Evolutionary conservation across 305 asterid genomes (phyloP), one percentile per base, ranked within the genome.

Genomic region (Lippia alba): DNA sequence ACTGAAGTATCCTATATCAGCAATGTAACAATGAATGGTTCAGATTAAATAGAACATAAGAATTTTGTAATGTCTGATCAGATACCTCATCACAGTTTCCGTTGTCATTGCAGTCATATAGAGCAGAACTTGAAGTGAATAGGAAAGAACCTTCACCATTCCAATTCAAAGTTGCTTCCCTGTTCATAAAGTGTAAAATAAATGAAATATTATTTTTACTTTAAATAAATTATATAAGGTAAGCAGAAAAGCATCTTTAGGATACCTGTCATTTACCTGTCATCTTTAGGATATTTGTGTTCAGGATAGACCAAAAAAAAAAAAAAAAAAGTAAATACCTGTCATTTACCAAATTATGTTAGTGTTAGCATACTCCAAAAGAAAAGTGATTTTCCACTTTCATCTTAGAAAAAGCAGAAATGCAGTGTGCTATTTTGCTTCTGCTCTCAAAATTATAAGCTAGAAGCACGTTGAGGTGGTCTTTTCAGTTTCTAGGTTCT

Each of bases 111-210:
- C 91, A 79, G 73, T 85, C 88, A 77, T 79, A 87, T 41, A 78
- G 84, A 67, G 89, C 91, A 50, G 94, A 85, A 79, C 94, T 87
- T 51, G 94, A 87, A 75, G 91, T 87, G 73, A 87, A 84, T 32
- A 87, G 66, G 75, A 87, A 87, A 57, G 89, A 76, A 49, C 94
- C 94, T 74, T 87, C 85, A 45, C 91, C 91, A 41, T 71, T 87
- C 94, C 94, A 87, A 58, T 64, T 82, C 57, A 81, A 82, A 50
- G 82, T 81, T 18, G 94, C 91, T 44, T 80, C 85, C 81, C 94
- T 87, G 85, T 75, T 69, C 54, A 24, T 15, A 45, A 67, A 56
- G 53, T 20, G 65, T 18, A 12, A 55, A 72, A 60, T 16, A 12
- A 72, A n/a, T 39, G 45, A 4, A n/a, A 7, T 34, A 36, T 15